phyloP scores from a whole-genome alignment of 805 yeast species.

The Debaryomyces maramus region DNA sequence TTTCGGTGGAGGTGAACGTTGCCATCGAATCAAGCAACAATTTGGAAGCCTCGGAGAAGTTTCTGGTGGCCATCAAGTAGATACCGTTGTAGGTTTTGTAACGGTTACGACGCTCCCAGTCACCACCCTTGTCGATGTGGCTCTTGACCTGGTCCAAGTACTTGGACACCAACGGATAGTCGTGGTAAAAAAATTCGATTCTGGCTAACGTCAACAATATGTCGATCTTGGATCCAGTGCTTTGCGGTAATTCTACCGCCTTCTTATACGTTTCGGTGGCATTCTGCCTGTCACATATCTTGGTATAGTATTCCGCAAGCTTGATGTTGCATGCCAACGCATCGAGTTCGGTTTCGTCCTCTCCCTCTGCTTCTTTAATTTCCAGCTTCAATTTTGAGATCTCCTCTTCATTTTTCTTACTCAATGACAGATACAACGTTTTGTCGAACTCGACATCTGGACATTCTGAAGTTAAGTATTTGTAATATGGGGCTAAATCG shows the following conservation, averaged over 20 bases:
- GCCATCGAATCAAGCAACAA: slow-evolving; percentile 88
- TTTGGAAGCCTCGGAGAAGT: slow-evolving; percentile 81
- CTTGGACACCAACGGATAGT: slow-evolving; percentile 64
- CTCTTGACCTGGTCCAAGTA: slow-evolving; percentile 71
- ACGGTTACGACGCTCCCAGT: slow-evolving; percentile 97
- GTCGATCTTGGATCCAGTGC: slow-evolving; percentile 90
- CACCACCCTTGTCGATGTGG: slow-evolving; percentile 94
- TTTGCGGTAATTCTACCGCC: slow-evolving; percentile 76
- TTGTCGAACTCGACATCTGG: slow-evolving; percentile 59
- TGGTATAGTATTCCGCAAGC: slow-evolving; percentile 85
- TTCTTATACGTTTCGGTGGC: slow-evolving; percentile 67
- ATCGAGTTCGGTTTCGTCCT: slow-evolving; percentile 86
- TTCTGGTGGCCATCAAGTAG: slow-evolving; percentile 78
- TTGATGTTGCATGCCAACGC: slow-evolving; percentile 71
- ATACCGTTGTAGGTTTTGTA: slow-evolving; percentile 90
- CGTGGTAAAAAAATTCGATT: slow-evolving; percentile 86
- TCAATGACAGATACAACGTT: slow-evolving; percentile 50
- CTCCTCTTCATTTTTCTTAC: slow-evolving; percentile 53
- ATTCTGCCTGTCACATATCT: slow-evolving; percentile 75
- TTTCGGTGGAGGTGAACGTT: slow-evolving; percentile 91
- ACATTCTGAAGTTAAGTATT: slow-evolving; percentile 48
- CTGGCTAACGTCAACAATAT: slow-evolving; percentile 77
- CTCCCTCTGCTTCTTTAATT: slow-evolving; percentile 56
- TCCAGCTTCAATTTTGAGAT: slow-evolving; percentile 53
- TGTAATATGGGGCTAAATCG: slow-evolving; percentile 81